phyloP scores from a whole-genome alignment of 2,329 filamentous ascomycete species.

The Fusarium floridanum region DNA sequence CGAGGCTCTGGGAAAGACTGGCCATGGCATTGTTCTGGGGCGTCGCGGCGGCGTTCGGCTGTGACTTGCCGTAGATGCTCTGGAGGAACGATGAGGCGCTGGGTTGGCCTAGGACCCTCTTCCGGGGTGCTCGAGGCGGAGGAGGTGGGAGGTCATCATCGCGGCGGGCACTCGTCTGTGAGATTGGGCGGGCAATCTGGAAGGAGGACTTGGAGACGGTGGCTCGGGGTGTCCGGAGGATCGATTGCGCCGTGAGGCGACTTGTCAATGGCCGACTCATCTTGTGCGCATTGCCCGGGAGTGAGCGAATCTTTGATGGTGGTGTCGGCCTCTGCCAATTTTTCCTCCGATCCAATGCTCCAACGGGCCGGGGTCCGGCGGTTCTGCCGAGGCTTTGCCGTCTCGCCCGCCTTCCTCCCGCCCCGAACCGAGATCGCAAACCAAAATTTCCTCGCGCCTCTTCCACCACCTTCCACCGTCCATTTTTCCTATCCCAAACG shows the following conservation, averaged over 20 bases:
- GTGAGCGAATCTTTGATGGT: conserved; percentile 23
- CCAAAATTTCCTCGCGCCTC: conserved; percentile 54
- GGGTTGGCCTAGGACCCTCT: conserved; percentile 41
- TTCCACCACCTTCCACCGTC: conserved; percentile 47
- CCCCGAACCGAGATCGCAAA: conserved; percentile 54
- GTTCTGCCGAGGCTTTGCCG: conserved; percentile 52
- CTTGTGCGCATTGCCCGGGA: conserved; percentile 47
- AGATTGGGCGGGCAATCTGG: conserved; percentile 53
- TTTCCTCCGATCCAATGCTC: conserved; percentile 37
- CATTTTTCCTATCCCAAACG: conserved; percentile 43
- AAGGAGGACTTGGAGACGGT: conserved; percentile 37
- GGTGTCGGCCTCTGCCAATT: conserved; percentile 41
- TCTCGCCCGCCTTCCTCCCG: conserved; percentile 51
- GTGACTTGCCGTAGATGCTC: conserved; percentile 50
- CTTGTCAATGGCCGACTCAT: conserved; percentile 61
- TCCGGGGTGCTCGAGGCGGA: conserved; percentile 36
- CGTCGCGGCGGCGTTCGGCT: conserved; percentile 28
- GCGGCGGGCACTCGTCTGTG: conserved; percentile 52
- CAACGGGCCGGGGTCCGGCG: conserved; percentile 13
- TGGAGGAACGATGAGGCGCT: conserved; percentile 50
- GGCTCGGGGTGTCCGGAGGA: conserved; percentile 47
- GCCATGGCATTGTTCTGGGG: conserved; percentile 49
- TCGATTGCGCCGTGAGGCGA: conserved; percentile 58
- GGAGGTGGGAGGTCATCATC: conserved; percentile 38
- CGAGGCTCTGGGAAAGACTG: conserved; percentile 54